Evolutionary conservation across 768 basidiomycete species (phyloP).

Genomic region (Tephrocybe sp.): DNA sequence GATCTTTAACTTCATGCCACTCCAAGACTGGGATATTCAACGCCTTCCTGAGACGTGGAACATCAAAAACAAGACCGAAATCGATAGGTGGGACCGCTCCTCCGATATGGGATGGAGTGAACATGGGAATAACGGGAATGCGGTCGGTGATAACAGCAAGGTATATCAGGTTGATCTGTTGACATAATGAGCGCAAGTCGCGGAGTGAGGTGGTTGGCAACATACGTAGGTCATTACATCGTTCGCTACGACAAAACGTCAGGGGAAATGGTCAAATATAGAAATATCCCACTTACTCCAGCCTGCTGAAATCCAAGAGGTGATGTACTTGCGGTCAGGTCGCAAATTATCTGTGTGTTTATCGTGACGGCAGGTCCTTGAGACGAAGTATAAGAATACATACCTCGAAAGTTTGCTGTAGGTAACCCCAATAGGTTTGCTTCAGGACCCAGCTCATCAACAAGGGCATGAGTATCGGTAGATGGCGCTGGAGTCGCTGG

Average conservation of each 20-base stretch:
- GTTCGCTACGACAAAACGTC: slow-evolving; percentile 47
- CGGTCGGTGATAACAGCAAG: slow-evolving; percentile 56
- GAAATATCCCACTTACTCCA: slow-evolving; percentile 52
- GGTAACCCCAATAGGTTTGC: slow-evolving; percentile 42
- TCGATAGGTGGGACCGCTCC: slow-evolving; percentile 44
- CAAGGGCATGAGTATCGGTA: slow-evolving; percentile 1
- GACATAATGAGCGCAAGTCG: background rate
- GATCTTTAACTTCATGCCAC: slow-evolving; percentile 62
- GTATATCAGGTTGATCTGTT: slow-evolving; percentile 54
- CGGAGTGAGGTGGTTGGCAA: background rate
- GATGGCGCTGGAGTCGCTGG: background rate
- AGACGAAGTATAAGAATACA: slow-evolving; percentile 3
- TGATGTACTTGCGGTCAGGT: slow-evolving; percentile 60
- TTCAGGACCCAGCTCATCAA: slow-evolving; percentile 18
- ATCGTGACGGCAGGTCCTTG: background rate
- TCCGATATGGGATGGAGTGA: slow-evolving; percentile 56
- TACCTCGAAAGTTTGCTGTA: slow-evolving; percentile 57
- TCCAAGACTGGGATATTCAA: slow-evolving; percentile 51
- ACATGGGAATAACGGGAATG: slow-evolving; percentile 56
- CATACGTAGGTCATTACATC: slow-evolving; percentile 71
- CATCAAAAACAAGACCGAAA: slow-evolving; percentile 61
- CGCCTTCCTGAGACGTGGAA: slow-evolving; percentile 43
- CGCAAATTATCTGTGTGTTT: slow-evolving; percentile 55
- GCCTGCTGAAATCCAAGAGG: slow-evolving; percentile 74
- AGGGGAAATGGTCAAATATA: slow-evolving; percentile 1